Evolutionary conservation across 2,329 filamentous ascomycete genomes (phyloP), one percentile per base, ranked within the genome.

Genomic region (Gaeumannomyces sp.): DNA sequence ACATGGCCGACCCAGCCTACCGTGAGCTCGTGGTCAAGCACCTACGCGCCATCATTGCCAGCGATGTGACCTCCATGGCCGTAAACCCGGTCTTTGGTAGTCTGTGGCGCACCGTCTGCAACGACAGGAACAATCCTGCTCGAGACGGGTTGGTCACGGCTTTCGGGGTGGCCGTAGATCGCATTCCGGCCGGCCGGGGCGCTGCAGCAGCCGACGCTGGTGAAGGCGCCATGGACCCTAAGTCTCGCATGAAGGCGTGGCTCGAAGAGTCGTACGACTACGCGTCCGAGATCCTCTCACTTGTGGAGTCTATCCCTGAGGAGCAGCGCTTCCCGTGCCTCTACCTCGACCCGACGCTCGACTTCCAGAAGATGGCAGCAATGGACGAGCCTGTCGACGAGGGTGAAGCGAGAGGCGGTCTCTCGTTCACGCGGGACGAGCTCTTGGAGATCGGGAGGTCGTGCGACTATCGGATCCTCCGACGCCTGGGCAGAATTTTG

Each of bases 381-480:
- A 65, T 68, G 4, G 45, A 53, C 45, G n/a, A 10, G 10, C 11
- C 45, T 8, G 45, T 11, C 6, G 50, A 67, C 8, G 65, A 66
- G 3, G 64, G 68, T 3, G 65, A 68, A 0, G 69, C 70, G 0
- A 66, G 68, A 7, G 68, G 70, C 5, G 69, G 72, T 0, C 65
- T 76, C 27, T 74, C 73, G 3, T 78, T 83, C 65, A 77, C 77
- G 1, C 76, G 80, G 14, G 75, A 73, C 0, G 81, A 84, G 62
- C 75, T 84, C 14, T 73, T 84, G 1, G 81, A 84, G 64, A 82
- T 84, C 65, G 79, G 80, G 10, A 74, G 81, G 16, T 83, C 81
- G 0, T 84, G 82, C 69, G 77, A 84, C 62, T 73, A 77, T 62
- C 74, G 72, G 3, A 79, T 83, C 61, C 75, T 84, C 1, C 76